Conservation (phyloP, 345 rosid species). For the Kernera saxatilis region DNA sequence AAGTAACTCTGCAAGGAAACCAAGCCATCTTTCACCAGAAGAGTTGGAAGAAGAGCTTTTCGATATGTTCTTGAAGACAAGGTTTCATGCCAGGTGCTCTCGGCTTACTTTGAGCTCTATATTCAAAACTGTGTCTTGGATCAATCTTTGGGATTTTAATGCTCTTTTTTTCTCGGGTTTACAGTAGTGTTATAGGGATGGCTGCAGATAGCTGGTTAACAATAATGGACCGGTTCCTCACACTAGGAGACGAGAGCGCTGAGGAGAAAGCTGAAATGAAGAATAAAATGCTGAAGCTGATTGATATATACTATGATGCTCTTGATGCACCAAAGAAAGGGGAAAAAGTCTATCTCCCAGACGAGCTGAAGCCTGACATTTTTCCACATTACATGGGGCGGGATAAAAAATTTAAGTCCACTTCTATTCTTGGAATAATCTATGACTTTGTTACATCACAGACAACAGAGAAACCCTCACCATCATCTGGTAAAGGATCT, state of each 20-base stretch:
- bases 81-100: constrained; percentile 57
- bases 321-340: constrained; percentile 68
- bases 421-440: constrained; percentile 60
- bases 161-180: constrained; percentile 17
- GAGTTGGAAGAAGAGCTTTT: constrained; percentile 62
- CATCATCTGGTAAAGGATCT: constrained; percentile 35
- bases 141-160: neutral
- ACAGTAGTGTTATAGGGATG: constrained; percentile 46
- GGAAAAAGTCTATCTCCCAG: constrained; percentile 49
- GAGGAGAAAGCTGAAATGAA: constrained; percentile 39
- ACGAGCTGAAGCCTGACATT: constrained; percentile 33
- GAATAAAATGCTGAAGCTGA: constrained; percentile 35
- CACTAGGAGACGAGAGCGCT: constrained; percentile 30
- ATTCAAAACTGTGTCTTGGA: neutral
- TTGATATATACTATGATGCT: constrained; percentile 71
- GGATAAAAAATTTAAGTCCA: constrained; percentile 36
- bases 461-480: constrained; percentile 19
- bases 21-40: constrained; percentile 38
- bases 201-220: constrained; percentile 77
- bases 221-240: constrained; percentile 68
- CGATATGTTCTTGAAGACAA: constrained; percentile 39
- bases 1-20: constrained; percentile 12
- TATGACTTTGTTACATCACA: constrained; percentile 41
- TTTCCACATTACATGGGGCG: constrained; percentile 65
- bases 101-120: neutral